Conservation (phyloP, 179 eudicot genomes). For the Silene coronaria region DNA sequence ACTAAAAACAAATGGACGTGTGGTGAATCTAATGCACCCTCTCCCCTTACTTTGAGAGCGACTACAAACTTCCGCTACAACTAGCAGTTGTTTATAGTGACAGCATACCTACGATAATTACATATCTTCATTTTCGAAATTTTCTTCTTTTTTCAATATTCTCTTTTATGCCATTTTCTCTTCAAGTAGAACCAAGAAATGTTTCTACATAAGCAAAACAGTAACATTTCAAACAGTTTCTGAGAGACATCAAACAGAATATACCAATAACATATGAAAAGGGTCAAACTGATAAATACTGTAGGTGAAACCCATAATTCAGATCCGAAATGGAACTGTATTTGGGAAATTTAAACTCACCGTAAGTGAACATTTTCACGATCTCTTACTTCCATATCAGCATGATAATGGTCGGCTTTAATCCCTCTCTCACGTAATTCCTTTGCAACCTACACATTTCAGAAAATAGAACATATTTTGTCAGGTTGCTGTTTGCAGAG, state of each 20-base stretch:
- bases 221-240: neutral
- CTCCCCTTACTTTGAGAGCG: neutral
- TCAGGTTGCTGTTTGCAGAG: neutral
- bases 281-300: neutral
- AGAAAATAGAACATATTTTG: constrained; percentile 12
- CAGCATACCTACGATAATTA: too few species aligned
- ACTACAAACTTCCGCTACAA: neutral
- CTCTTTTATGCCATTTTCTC: neutral
- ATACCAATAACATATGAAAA: neutral
- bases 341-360: constrained; percentile 31
- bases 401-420: constrained; percentile 84
- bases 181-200: neutral
- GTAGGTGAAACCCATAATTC: neutral
- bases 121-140: neutral
- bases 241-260: neutral
- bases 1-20: neutral
- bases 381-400: constrained; percentile 82
- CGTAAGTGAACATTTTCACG: constrained; percentile 80
- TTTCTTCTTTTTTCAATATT: neutral
- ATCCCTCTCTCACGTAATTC: constrained; percentile 80
- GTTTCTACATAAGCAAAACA: neutral
- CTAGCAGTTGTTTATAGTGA: neutral
- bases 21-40: neutral
- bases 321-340: neutral
- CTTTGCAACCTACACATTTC: constrained; percentile 60